These are phyloP conservation scores for Ballota nigra DNA, from an alignment of 257 asterid genomes.

Conservation along the genomic window DNA sequence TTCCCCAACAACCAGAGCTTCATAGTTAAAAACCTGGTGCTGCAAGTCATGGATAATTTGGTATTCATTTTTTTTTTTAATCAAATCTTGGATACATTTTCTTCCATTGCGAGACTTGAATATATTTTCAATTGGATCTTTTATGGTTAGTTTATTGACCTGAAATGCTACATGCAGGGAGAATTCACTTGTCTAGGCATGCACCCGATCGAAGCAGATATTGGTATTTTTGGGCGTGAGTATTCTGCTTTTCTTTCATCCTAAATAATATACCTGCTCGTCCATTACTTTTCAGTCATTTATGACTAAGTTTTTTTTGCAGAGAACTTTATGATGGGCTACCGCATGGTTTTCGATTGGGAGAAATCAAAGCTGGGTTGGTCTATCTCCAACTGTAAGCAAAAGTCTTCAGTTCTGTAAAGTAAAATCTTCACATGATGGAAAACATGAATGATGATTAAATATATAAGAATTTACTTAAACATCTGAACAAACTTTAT, in stretches of 20 bases:
- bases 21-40: conserved; percentile 49
- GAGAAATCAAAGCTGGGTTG: conserved; percentile 78
- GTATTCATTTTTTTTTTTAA: conserved; percentile 21
- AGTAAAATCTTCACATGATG: neutral
- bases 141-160: neutral
- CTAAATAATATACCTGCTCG: neutral
- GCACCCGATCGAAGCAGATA: conserved; percentile 27
- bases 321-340: conserved; percentile 75
- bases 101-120: neutral
- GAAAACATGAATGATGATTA: neutral
- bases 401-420: neutral
- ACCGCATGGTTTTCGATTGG: conserved; percentile 77
- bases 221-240: conserved; percentile 82
- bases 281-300: neutral
- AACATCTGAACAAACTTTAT: neutral
- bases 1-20: conserved; percentile 67
- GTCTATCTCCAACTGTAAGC: conserved; percentile 79
- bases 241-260: conserved; percentile 13
- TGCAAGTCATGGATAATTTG: conserved; percentile 45
- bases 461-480: neutral
- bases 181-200: conserved; percentile 50
- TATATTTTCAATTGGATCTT: neutral
- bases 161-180: conserved; percentile 48
- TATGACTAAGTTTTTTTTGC: conserved; percentile 29
- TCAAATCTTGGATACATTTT: neutral